A percentile compares a stretch with the other conserved stretches of the same genome.
These are phyloP conservation scores for Globisporangium parvum DNA, from an alignment of 352 stramenopile species.

Conservation along the genomic window DNA sequence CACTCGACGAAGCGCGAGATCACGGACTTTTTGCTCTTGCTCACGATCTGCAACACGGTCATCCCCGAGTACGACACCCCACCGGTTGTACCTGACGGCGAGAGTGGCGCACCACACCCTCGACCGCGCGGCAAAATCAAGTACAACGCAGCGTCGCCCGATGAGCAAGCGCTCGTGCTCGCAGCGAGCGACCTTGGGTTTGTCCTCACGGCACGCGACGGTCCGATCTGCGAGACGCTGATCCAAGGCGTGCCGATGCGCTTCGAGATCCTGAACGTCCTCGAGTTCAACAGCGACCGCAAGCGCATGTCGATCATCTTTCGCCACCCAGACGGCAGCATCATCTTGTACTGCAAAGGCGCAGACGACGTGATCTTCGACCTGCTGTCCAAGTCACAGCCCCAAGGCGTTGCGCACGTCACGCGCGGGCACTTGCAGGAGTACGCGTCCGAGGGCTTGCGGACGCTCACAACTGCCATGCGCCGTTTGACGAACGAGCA, in stretches of 20 bases:
- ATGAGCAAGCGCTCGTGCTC: conserved; percentile 85
- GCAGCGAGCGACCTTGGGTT: conserved; percentile 76
- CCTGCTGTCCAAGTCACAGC: conserved; percentile 16
- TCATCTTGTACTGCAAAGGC: conserved; percentile 72
- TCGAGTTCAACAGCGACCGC: conserved; percentile 90
- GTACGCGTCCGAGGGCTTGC: conserved; percentile 83
- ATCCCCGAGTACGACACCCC: conserved; percentile 88
- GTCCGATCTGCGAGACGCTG: conserved; percentile 52
- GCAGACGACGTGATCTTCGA: conserved; percentile 65
- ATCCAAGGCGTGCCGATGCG: conserved; percentile 36
- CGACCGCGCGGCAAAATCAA: conserved; percentile 56
- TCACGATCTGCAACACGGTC: conserved; percentile 94
- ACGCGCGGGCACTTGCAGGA: conserved; percentile 61
- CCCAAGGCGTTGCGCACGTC: conserved; percentile 20
- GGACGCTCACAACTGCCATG: conserved; percentile 79
- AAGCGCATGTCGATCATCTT: conserved; percentile 94
- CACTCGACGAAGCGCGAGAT: conserved; percentile 34
- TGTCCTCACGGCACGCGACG: conserved; percentile 57
- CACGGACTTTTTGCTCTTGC: conserved; percentile 55
- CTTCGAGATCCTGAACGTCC: conserved; percentile 82
- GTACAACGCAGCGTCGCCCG: conserved; percentile 68
- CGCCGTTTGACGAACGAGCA: conserved; percentile 41
- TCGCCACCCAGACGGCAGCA: conserved; percentile 41
- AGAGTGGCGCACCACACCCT: conserved; percentile 25
- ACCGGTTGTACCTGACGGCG: neutral